Base-by-base conservation (phyloP, 2,329 filamentous ascomycete genomes). In the Stagonosporopsis rhizophila region DNA sequence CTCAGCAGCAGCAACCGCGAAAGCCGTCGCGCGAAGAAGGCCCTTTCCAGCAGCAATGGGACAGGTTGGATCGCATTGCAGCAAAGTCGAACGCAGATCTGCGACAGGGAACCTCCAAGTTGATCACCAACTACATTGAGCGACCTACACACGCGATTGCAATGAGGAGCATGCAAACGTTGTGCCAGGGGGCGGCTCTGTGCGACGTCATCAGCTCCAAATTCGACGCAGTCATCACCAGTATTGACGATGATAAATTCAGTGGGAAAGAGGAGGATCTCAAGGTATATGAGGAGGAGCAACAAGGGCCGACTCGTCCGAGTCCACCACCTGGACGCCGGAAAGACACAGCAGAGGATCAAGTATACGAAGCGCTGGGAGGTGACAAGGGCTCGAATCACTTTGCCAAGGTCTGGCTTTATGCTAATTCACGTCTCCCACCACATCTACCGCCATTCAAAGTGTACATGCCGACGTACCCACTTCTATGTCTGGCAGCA, bases 391-490 rank as follows among this genome's bases (percentile, higher is more conserved):
- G 64, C 15, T 72, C 70, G 27, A 75, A 75, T 50, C 63, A 70
- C 69, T 91, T 92, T 64, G 83, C 87, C 14, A 96, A 95, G 73
- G 89, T 91, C 14, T 88, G 92, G 67, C 77, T 87, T 1, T 96
- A 96, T 71, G 82, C 85, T 41, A 96, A 96, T 72, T 90, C 91
- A 2, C 86, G 84, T 53, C 78, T 96, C 5, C 89, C 91, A 0
- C 78, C 82, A 32, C 79, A 89, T 58, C 79, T 96, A 1, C 85
- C 87, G 0, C 84, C 86, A 0, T 81, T 95, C 44, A 86, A 84
- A 66, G 78, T 94, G 82, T 89, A 91, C 68, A 85, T 91, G 38
- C 81, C 89, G 0, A 92, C 89, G 0, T 96, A 89, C 75, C 90
- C 88, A 1, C 82, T 96, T 5, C 79, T 96, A 39, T 92, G 88